Conservation (phyloP, 495 filamentous ascomycete species). For the Aspergillus olivimuriae region DNA sequence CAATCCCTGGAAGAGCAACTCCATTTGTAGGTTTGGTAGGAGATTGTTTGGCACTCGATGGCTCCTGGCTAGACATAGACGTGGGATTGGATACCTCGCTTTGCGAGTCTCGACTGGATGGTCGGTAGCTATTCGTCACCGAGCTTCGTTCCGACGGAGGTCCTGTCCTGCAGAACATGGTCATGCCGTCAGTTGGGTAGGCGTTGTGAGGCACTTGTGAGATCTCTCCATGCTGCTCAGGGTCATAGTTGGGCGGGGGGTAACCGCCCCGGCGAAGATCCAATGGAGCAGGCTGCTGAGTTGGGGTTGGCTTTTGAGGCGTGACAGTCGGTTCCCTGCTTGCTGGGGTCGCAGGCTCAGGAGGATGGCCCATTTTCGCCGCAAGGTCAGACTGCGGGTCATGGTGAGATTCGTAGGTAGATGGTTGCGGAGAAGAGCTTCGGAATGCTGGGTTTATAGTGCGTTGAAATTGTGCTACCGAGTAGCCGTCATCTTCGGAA, state of each 20-base stretch:
- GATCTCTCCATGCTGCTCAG: conserved; percentile 58
- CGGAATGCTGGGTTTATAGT: conserved; percentile 93
- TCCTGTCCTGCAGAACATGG: conserved; percentile 89
- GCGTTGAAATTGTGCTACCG: conserved; percentile 90
- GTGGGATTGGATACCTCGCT: conserved; percentile 90
- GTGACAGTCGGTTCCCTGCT: conserved; percentile 49
- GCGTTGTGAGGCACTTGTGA: conserved; percentile 79
- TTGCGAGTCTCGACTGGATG: conserved; percentile 81
- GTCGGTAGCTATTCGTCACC: conserved; percentile 60
- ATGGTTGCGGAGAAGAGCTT: conserved; percentile 82
- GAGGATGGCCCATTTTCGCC: conserved; percentile 53
- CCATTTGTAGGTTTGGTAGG: conserved; percentile 58
- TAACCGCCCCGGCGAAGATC: conserved; percentile 46
- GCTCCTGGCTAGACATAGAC: conserved; percentile 80
- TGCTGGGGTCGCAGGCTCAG: conserved; percentile 37
- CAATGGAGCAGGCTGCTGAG: conserved; percentile 41
- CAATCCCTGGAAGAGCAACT: conserved; percentile 34
- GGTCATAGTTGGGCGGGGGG: conserved; percentile 43
- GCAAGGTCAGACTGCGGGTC: conserved; percentile 68
- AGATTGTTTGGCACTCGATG: conserved; percentile 57
- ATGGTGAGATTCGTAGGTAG: conserved; percentile 83
- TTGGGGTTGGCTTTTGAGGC: conserved; percentile 40
- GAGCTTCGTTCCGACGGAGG: conserved; percentile 81
- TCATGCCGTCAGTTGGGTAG: conserved; percentile 96
- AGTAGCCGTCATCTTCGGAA: conserved; percentile 81